phyloP scores from a whole-genome alignment of 2,329 filamentous ascomycete genomes.

The Westerdykella aurantiaca region DNA sequence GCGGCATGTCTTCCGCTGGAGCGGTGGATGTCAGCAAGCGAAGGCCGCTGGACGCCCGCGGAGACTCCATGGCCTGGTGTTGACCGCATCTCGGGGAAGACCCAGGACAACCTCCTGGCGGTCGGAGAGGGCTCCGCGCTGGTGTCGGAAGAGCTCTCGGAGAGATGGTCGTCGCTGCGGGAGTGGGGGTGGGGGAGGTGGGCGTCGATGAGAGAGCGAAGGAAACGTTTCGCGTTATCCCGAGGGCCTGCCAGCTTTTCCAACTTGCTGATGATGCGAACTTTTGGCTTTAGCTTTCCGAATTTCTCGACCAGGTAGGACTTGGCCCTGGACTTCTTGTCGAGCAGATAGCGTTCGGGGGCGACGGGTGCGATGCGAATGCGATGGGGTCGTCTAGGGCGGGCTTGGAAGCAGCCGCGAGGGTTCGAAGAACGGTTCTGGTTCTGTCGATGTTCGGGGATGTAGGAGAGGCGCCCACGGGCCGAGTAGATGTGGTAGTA shows the following conservation, averaged over 20 bases:
- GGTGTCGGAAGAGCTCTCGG: constrained; percentile 22
- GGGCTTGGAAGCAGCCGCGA: constrained; percentile 43
- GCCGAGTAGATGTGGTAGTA: constrained; percentile 35
- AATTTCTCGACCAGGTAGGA: constrained; percentile 24
- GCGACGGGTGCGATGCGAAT: constrained; percentile 51
- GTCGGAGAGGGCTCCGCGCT: constrained; percentile 26
- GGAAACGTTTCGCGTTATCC: constrained; percentile 46
- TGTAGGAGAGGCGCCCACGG: constrained; percentile 35
- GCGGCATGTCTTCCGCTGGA: constrained; percentile 31
- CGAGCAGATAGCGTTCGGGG: constrained; percentile 35
- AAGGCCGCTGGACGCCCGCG: constrained; percentile 37
- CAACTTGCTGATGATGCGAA: too few relatives aligned
- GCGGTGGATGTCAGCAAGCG: constrained; percentile 37
- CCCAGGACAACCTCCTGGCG: constrained; percentile 21
- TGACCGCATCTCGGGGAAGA: constrained; percentile 35
- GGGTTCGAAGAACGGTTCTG: constrained; percentile 20
- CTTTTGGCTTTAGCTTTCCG: too few relatives aligned
- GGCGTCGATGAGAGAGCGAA: constrained; percentile 43
- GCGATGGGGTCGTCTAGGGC: constrained; percentile 50
- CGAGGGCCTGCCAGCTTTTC: constrained; percentile 48
- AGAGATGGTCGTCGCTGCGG: background rate
- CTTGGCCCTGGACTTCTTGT: constrained; percentile 28
- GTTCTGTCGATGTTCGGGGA: constrained; percentile 32
- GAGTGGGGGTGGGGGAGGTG: constrained; percentile 20
- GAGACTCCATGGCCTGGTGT: constrained; percentile 37